phyloP scores from a whole-genome alignment of 257 asterid genomes.

The Orobanche coerulescens region DNA sequence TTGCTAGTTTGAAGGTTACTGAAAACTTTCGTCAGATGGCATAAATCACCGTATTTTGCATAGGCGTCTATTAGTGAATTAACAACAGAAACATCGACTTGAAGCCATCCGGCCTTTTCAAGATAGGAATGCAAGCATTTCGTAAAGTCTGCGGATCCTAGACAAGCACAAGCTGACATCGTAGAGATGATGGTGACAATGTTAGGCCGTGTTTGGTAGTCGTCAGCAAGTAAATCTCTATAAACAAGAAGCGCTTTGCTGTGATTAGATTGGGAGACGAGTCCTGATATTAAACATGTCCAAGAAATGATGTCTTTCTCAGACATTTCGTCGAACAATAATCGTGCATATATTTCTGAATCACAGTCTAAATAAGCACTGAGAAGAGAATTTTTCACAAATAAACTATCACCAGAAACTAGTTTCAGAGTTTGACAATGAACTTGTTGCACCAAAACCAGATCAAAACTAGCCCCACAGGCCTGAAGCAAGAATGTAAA shows the following conservation, averaged over 20 bases:
- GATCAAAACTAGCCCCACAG: constrained; percentile 23
- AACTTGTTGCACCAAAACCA: constrained; percentile 25
- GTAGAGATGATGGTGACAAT: constrained; percentile 31
- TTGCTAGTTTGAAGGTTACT: constrained; percentile 12
- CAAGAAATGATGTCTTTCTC: constrained; percentile 45
- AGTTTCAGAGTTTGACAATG: constrained; percentile 28
- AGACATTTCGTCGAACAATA: constrained; percentile 43
- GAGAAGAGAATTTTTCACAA: constrained; percentile 29
- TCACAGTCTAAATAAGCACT: constrained; percentile 18
- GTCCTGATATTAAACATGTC: constrained; percentile 54
- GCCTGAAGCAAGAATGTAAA: constrained; percentile 45
- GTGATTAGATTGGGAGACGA: constrained; percentile 26
- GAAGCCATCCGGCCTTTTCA: constrained; percentile 40
- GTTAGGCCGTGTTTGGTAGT: constrained; percentile 22
- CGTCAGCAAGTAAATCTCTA: constrained; percentile 21
- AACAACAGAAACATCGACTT: constrained; percentile 21
- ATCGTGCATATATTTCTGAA: constrained; percentile 23
- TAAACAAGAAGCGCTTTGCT: constrained; percentile 28
- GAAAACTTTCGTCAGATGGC: constrained; percentile 24
- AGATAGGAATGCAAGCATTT: constrained; percentile 36
- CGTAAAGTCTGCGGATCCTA: constrained; percentile 34
- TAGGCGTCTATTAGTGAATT: constrained; percentile 44
- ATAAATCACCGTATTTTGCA: constrained; percentile 41
- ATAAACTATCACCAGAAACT: constrained; percentile 16
- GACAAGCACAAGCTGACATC: constrained; percentile 42